Evolutionary conservation across 192 early-diverging fungal species (phyloP).

Genomic region (Entrophospora sp.): DNA sequence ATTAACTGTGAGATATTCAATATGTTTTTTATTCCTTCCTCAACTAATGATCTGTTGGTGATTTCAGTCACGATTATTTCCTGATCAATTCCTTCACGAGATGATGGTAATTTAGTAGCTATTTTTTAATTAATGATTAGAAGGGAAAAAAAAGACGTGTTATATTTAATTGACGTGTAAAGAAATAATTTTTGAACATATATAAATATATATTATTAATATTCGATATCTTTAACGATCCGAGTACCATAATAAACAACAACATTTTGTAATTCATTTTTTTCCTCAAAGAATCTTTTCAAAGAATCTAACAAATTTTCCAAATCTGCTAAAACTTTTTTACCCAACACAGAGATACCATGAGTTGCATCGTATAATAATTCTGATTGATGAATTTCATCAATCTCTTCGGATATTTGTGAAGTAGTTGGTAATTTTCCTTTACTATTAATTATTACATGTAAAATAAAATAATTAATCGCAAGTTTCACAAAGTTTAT

Average conservation of each 20-base stretch:
- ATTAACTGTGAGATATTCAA: too few species aligned
- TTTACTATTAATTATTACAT: slow-evolving; percentile 6
- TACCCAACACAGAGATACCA: slow-evolving; percentile 32
- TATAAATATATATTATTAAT: too few species aligned
- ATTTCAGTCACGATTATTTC: slow-evolving; percentile 1
- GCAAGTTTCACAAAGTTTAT: too few species aligned
- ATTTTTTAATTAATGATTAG: neutral
- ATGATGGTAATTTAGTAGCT: too few species aligned
- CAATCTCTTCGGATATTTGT: slow-evolving; percentile 26
- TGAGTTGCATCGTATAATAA: slow-evolving; percentile 20
- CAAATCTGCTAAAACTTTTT: slow-evolving; percentile 33
- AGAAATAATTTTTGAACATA: neutral
- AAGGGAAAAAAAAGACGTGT: neutral
- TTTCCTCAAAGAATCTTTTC: slow-evolving; percentile 29
- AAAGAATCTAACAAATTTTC: slow-evolving; percentile 28
- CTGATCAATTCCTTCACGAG: neutral
- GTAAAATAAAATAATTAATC: neutral
- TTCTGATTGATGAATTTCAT: slow-evolving; percentile 25
- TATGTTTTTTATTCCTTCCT: too few species aligned
- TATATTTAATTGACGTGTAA: too few species aligned
- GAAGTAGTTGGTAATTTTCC: slow-evolving; percentile 37
- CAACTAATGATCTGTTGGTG: too few species aligned
- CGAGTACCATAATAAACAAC: slow-evolving; percentile 22
- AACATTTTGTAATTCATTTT: slow-evolving; percentile 37
- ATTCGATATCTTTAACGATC: slow-evolving; percentile 19